These are phyloP conservation scores for Termitomyces eurrhizus DNA, from an alignment of 768 basidiomycete genomes.

Conservation along the genomic window DNA sequence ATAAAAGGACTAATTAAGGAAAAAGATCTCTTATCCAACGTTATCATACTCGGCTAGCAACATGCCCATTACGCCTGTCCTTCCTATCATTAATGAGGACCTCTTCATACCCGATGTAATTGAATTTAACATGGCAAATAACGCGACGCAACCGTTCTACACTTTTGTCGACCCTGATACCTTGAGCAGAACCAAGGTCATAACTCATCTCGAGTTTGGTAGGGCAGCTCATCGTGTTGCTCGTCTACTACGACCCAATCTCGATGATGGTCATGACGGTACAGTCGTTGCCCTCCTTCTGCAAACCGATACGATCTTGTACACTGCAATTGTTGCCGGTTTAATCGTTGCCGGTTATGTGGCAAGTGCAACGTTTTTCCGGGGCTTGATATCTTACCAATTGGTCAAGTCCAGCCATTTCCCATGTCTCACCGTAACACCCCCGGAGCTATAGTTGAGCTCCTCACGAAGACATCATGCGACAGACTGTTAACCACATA, in stretches of 20 bases:
- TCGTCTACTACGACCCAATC: slow-evolving; percentile 31
- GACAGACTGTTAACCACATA: slow-evolving; percentile 33
- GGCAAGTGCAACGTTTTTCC: slow-evolving; percentile 14
- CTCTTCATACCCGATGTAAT: slow-evolving; percentile 9
- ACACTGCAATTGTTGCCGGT: slow-evolving; percentile 32
- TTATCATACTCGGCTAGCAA: background rate
- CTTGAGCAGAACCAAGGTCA: slow-evolving; percentile 15
- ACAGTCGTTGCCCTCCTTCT: slow-evolving; percentile 30
- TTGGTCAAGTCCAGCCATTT: slow-evolving; percentile 26
- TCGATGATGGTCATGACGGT: slow-evolving; percentile 23
- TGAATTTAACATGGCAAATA: slow-evolving; percentile 10
- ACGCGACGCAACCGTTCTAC: slow-evolving; percentile 10
- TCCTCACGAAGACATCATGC: slow-evolving; percentile 33
- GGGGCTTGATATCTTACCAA: background rate
- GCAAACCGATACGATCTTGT: slow-evolving; percentile 26
- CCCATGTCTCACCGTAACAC: slow-evolving; percentile 37
- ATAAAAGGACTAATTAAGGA: background rate
- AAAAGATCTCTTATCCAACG: background rate
- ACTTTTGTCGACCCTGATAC: background rate
- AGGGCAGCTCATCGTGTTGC: slow-evolving; percentile 20
- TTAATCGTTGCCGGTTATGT: slow-evolving; percentile 24
- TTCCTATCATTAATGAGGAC: slow-evolving; percentile 4
- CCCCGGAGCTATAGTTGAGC: slow-evolving; percentile 27
- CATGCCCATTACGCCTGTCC: background rate
- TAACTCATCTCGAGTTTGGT: slow-evolving; percentile 40